Evolutionary conservation across 2,329 filamentous ascomycete genomes (phyloP).

Genomic region (Diaporthe citrichinensis): DNA sequence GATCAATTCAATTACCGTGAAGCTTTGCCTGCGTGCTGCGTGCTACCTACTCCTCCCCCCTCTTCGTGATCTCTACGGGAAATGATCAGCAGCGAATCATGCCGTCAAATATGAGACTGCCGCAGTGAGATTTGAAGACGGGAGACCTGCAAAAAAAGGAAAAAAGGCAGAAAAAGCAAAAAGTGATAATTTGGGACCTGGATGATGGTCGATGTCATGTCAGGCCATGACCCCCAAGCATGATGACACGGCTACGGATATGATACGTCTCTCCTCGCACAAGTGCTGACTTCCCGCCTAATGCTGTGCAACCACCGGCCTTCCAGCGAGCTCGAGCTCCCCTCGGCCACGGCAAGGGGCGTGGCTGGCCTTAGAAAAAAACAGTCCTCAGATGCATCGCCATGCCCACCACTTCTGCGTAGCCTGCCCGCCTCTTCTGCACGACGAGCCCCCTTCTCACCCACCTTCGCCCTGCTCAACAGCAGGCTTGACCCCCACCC

Average conservation of each 20-base stretch:
- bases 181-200: neutral
- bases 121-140: neutral
- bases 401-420: constrained; percentile 9
- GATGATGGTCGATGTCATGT: constrained; percentile 18
- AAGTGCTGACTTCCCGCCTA: constrained; percentile 23
- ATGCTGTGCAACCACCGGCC: constrained; percentile 8
- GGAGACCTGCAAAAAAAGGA: neutral
- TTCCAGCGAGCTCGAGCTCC: constrained; percentile 1
- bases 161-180: neutral
- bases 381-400: constrained; percentile 5
- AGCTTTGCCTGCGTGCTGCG: constrained; percentile 9
- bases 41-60: neutral
- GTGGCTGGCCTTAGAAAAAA: neutral
- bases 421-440: constrained; percentile 1
- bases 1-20: constrained; percentile 9
- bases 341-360: constrained; percentile 24
- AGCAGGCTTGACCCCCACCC: constrained; percentile 20
- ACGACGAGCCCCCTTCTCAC: constrained; percentile 1
- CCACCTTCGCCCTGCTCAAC: constrained; percentile 5
- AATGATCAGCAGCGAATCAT: constrained; percentile 24
- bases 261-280: constrained; percentile 10
- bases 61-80: neutral
- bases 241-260: constrained; percentile 28
- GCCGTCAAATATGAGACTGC: neutral
- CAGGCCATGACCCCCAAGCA: constrained; percentile 17